Evolutionary conservation across 2,329 filamentous ascomycete species (phyloP).

Genomic region (Talaromyces sp.): DNA sequence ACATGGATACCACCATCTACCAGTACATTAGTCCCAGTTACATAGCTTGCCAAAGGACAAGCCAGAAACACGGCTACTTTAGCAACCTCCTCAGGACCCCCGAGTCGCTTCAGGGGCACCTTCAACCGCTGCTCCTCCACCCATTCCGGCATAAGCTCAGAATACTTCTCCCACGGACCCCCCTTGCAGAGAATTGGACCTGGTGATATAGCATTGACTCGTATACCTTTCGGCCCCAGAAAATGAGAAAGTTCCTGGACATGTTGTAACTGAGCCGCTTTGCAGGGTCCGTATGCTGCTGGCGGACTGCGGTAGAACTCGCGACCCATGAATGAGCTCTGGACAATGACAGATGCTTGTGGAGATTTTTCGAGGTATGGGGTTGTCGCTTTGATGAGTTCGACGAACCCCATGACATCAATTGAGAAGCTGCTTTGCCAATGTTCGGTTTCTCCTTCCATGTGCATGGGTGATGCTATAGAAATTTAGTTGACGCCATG

Average conservation of each 20-base stretch:
- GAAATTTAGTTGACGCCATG: background rate
- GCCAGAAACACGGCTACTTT: conserved; percentile 27
- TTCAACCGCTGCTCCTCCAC: conserved; percentile 22
- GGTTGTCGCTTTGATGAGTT: conserved; percentile 18
- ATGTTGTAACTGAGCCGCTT: conserved; percentile 24
- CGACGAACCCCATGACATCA: conserved; percentile 23
- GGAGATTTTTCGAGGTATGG: conserved; percentile 21
- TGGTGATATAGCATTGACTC: conserved; percentile 29
- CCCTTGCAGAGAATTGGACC: conserved; percentile 23
- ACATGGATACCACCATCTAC: conserved; percentile 23
- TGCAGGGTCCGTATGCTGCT: conserved; percentile 23
- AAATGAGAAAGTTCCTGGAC: conserved; percentile 26
- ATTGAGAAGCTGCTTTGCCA: conserved; percentile 21
- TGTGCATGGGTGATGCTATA: conserved; percentile 21
- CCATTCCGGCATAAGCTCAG: conserved; percentile 17
- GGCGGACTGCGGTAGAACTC: conserved; percentile 24
- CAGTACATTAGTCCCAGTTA: conserved; percentile 20
- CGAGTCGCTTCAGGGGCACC: conserved; percentile 21
- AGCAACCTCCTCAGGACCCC: conserved; percentile 23
- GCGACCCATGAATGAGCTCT: conserved; percentile 23
- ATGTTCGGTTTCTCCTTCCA: conserved; percentile 18
- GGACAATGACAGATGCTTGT: conserved; percentile 21
- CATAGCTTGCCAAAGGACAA: conserved; percentile 19
- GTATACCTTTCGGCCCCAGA: conserved; percentile 23
- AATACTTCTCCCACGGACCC: conserved; percentile 20